Evolutionary conservation across 495 filamentous ascomycete species (phyloP).

Genomic region (Penicillium fimorum): DNA sequence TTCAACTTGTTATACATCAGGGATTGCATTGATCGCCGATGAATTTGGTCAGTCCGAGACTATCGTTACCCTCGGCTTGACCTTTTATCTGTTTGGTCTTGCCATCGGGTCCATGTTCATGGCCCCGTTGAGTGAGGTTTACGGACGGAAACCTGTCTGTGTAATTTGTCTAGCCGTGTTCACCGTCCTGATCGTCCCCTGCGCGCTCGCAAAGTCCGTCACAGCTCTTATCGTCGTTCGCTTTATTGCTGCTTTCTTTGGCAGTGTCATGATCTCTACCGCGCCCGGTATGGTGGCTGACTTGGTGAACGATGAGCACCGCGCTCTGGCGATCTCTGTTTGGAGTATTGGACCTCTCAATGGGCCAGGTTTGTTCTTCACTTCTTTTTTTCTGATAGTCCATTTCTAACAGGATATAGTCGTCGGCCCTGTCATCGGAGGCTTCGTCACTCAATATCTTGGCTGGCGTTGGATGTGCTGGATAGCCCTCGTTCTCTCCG

Average conservation of each 20-base stretch:
- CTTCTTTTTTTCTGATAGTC: neutral
- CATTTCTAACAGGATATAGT: conserved; percentile 15
- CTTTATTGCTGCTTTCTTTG: conserved; percentile 76
- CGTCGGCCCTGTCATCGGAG: conserved; percentile 63
- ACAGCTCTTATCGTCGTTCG: conserved; percentile 63
- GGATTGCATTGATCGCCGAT: conserved; percentile 61
- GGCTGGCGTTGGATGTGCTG: conserved; percentile 87
- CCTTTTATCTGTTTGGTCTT: conserved; percentile 66
- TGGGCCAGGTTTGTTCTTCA: conserved; percentile 52
- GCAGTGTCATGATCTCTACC: conserved; percentile 76
- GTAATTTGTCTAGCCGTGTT: conserved; percentile 60
- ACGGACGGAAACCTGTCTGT: conserved; percentile 74
- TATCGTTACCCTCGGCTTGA: conserved; percentile 70
- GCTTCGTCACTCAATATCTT: conserved; percentile 67
- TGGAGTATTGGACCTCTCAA: conserved; percentile 81
- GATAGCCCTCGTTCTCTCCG: conserved; percentile 69
- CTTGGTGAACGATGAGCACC: conserved; percentile 65
- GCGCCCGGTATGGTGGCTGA: conserved; percentile 82
- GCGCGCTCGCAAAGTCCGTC: conserved; percentile 64
- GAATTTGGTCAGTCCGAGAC: conserved; percentile 62
- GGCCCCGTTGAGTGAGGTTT: conserved; percentile 76
- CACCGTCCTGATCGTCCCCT: conserved; percentile 66
- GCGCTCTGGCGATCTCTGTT: conserved; percentile 69
- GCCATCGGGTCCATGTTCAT: conserved; percentile 70
- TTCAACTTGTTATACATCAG: conserved; percentile 77